Conservation (phyloP, 2,329 filamentous ascomycete genomes). For the Diplocarpon rosae region DNA sequence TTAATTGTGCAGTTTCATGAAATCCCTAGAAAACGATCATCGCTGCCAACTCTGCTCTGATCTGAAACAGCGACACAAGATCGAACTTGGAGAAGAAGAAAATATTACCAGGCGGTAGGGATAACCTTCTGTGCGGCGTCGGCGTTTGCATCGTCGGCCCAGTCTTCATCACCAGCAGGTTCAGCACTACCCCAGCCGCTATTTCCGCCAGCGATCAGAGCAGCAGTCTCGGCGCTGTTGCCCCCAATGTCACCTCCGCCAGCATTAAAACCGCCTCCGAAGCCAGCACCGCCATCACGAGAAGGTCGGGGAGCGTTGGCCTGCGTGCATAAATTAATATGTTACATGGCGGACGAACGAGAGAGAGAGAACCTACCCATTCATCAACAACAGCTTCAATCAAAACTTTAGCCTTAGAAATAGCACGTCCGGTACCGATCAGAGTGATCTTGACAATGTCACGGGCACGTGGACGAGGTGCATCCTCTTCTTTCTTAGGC, state of each 20-base stretch:
- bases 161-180: neutral
- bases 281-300: neutral
- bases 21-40: no score
- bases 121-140: neutral
- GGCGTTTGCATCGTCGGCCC: neutral
- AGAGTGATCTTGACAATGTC: conserved; percentile 3
- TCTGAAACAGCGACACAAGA: neutral
- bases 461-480: conserved; percentile 2
- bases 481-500: conserved; percentile 5
- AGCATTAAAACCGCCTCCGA: neutral
- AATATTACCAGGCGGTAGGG: neutral
- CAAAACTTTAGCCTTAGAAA: conserved; percentile 3
- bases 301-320: conserved; percentile 7
- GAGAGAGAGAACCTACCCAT: conserved; percentile 5
- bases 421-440: conserved; percentile 1
- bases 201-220: neutral
- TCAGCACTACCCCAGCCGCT: neutral
- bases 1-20: no score
- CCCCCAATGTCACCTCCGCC: neutral
- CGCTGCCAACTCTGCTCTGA: no score
- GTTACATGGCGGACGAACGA: neutral
- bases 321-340: neutral
- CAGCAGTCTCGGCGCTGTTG: neutral
- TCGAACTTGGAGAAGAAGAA: neutral
- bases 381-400: conserved; percentile 8